Percentiles rank a stretch among this genome's conserved stretches.
Evolutionary conservation across 75 land plant genomes (phyloP).

Genomic region (Cryptomeria japonica): DNA sequence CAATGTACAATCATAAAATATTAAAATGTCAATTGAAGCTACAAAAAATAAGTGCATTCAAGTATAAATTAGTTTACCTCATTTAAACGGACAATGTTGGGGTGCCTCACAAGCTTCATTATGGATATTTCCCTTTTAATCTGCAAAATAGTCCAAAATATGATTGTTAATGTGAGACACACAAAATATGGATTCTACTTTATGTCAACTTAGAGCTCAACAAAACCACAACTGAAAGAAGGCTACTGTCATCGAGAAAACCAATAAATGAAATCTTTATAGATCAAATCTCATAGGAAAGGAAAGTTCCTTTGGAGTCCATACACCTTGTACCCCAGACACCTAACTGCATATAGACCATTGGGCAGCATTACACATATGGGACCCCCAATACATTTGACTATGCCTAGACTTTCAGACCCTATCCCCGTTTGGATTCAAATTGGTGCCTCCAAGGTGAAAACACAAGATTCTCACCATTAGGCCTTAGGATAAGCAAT

Average conservation of each 20-base stretch:
- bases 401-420: neutral
- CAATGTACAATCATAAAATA: neutral
- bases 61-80: slow-evolving; percentile 38
- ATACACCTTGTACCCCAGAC: neutral
- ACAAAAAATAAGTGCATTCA: neutral
- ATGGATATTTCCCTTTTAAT: slow-evolving; percentile 65
- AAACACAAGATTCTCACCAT: neutral
- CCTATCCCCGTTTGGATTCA: neutral
- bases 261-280: neutral
- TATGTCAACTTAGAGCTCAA: neutral
- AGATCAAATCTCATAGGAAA: neutral
- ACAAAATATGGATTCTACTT: neutral
- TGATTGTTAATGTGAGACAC: neutral
- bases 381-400: neutral
- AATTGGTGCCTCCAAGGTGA: neutral
- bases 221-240: neutral
- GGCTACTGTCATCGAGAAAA: neutral
- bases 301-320: neutral
- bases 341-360: neutral
- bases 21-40: neutral
- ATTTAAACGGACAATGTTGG: slow-evolving; percentile 57
- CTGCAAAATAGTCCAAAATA: slow-evolving; percentile 22
- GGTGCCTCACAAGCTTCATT: slow-evolving; percentile 76
- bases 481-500: neutral
- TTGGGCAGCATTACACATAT: neutral